phyloP scores from a whole-genome alignment of 352 stramenopile genomes.

The Globisporangium cystogenes region DNA sequence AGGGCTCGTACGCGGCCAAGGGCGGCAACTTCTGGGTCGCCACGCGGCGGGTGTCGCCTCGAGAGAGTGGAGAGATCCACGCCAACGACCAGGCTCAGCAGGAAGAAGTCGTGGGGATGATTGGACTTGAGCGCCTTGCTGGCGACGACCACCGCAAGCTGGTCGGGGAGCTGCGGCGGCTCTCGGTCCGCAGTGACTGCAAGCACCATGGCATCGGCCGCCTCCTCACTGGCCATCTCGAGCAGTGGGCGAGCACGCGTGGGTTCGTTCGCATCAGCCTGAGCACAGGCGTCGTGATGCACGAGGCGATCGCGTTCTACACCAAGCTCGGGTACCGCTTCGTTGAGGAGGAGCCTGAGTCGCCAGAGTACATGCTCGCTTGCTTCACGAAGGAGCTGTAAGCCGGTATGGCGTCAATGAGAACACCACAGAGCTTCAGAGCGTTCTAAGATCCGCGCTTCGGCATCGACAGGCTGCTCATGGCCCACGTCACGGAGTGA shows the following conservation, averaged over 20 bases:
- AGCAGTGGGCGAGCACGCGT: conserved; percentile 8
- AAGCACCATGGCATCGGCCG: conserved; percentile 7
- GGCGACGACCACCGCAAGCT: not conserved
- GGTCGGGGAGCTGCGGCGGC: conserved; percentile 9
- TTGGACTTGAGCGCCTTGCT: conserved; percentile 3
- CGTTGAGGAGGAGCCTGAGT: conserved; percentile 1
- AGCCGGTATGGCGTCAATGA: no score
- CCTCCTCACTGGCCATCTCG: conserved; percentile 8
- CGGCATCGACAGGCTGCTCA: conserved; percentile 13
- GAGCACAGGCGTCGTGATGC: conserved; percentile 12
- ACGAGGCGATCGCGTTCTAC: conserved; percentile 18
- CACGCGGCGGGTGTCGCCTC: conserved; percentile 1
- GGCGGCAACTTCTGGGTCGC: conserved; percentile 36
- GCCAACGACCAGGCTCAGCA: not conserved
- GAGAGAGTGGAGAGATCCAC: no score
- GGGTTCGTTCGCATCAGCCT: conserved; percentile 6
- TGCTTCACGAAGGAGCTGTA: conserved; percentile 6
- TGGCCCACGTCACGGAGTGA: conserved; percentile 15
- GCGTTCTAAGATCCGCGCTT: conserved; percentile 10
- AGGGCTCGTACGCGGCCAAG: conserved; percentile 13
- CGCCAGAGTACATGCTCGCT: conserved; percentile 7
- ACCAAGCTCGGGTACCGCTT: conserved; percentile 11
- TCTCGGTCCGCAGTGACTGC: conserved; percentile 4
- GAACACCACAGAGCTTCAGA: conserved; percentile 3
- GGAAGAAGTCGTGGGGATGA: conserved; percentile 11